These are phyloP conservation scores for Linum tenue DNA, from an alignment of 345 rosid species.

Conservation along the genomic window DNA sequence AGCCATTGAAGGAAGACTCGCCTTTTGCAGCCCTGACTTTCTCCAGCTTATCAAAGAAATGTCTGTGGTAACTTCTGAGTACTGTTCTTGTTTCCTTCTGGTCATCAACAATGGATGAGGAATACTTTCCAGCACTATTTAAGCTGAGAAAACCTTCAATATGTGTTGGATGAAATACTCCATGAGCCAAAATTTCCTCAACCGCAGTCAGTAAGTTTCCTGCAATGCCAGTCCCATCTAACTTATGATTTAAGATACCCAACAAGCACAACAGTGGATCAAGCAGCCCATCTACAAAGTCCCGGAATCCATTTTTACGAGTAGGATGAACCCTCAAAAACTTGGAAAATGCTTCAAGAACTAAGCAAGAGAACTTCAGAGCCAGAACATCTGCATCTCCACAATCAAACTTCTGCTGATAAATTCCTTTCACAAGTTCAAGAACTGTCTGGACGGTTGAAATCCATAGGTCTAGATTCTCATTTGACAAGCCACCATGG, in stretches of 20 bases:
- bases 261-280: conserved; percentile 55
- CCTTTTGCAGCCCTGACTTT: conserved; percentile 37
- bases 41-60: conserved; percentile 59
- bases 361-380: conserved; percentile 43
- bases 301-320: conserved; percentile 59
- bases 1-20: conserved; percentile 34
- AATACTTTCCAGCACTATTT: conserved; percentile 44
- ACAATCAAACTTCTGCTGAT: conserved; percentile 31
- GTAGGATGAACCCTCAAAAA: conserved; percentile 70
- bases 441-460: conserved; percentile 40
- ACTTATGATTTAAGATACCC: conserved; percentile 30
- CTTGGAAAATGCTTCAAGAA: conserved; percentile 72
- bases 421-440: conserved; percentile 38
- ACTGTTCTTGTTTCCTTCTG: conserved; percentile 28
- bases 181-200: conserved; percentile 57
- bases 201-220: conserved; percentile 37
- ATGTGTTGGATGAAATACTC: conserved; percentile 67
- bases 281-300: conserved; percentile 60
- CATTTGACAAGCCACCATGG: conserved; percentile 46
- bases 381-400: conserved; percentile 33
- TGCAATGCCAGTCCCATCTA: conserved; percentile 17
- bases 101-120: conserved; percentile 25
- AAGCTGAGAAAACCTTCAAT: conserved; percentile 72
- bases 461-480: conserved; percentile 66
- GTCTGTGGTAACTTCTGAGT: conserved; percentile 68